phyloP scores from a whole-genome alignment of 1,139 yeast genomes.

The Martiniozyma asiatica region DNA sequence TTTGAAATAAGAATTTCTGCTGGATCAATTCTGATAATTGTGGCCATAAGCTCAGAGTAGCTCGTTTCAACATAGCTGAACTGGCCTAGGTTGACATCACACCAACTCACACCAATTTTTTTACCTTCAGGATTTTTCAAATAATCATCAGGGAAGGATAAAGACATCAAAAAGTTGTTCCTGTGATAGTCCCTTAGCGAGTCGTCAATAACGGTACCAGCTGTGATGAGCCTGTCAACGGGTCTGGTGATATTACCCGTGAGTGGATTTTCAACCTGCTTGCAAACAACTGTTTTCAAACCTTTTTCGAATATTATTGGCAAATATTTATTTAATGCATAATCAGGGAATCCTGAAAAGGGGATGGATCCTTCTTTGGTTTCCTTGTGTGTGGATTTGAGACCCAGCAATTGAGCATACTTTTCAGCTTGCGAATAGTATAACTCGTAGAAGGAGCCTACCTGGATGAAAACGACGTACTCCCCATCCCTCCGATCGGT shows the following conservation, averaged over 20 bases:
- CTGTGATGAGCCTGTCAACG: slow-evolving; percentile 72
- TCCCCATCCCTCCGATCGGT: slow-evolving; percentile 29
- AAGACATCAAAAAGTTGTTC: slow-evolving; percentile 59
- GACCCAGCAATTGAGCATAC: slow-evolving; percentile 59
- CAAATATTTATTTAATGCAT: slow-evolving; percentile 61
- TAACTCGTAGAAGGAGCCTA: slow-evolving; percentile 83
- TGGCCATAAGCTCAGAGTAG: slow-evolving; percentile 41
- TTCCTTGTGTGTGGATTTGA: slow-evolving; percentile 40
- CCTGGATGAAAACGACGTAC: slow-evolving; percentile 74
- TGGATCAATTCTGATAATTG: slow-evolving; percentile 55
- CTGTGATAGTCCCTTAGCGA: slow-evolving; percentile 61
- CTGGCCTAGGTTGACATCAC: slow-evolving; percentile 77
- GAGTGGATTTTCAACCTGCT: slow-evolving; percentile 37
- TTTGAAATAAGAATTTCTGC: slow-evolving; percentile 39
- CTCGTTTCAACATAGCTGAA: slow-evolving; percentile 56
- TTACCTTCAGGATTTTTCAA: slow-evolving; percentile 30
- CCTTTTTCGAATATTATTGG: slow-evolving; percentile 57
- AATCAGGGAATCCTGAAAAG: slow-evolving; percentile 86
- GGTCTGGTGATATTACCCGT: slow-evolving; percentile 47
- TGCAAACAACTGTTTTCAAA: slow-evolving; percentile 68
- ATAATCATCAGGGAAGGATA: slow-evolving; percentile 44
- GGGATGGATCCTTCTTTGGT: slow-evolving; percentile 44
- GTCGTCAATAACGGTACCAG: slow-evolving; percentile 89
- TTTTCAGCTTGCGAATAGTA: slow-evolving; percentile 79
- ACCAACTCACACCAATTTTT: slow-evolving; percentile 73